Evolutionary conservation across 1,284 basidiomycete species (phyloP).

Genomic region (Neotropicomus parvogracilis): DNA sequence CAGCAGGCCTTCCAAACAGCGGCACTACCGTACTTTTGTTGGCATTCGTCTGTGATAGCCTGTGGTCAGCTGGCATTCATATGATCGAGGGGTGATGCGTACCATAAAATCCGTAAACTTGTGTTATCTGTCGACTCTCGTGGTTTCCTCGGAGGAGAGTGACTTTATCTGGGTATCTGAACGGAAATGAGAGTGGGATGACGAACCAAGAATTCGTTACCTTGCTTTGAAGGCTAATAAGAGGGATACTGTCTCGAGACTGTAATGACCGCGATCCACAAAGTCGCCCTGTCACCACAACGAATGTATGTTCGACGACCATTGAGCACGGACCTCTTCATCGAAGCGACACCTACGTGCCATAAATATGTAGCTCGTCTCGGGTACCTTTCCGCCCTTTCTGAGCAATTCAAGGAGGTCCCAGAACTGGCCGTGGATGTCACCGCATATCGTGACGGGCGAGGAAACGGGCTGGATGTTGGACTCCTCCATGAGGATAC

Average conservation of each 20-base stretch:
- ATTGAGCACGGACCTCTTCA: slow-evolving; percentile 18
- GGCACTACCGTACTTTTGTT: slow-evolving; percentile 93
- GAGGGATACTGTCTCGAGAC: slow-evolving; percentile 91
- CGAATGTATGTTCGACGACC: slow-evolving; percentile 2
- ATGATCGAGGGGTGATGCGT: slow-evolving; percentile 23
- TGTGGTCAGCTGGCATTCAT: background rate
- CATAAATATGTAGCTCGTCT: slow-evolving; percentile 98
- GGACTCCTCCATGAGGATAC: slow-evolving; percentile 88
- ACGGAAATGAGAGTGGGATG: slow-evolving; percentile 5
- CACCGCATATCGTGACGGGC: slow-evolving; percentile 91
- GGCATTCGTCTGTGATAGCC: slow-evolving; percentile 76
- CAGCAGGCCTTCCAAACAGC: slow-evolving; percentile 96
- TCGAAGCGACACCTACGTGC: slow-evolving; percentile 53
- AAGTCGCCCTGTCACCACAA: slow-evolving; percentile 78
- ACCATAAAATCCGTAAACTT: slow-evolving; percentile 99
- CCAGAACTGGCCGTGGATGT: slow-evolving; percentile 97
- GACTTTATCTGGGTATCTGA: slow-evolving; percentile 88
- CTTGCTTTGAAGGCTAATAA: slow-evolving; percentile 88
- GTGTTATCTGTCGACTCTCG: slow-evolving; percentile 94
- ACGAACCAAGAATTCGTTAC: slow-evolving; percentile 39
- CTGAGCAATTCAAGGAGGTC: slow-evolving; percentile 88
- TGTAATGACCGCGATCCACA: slow-evolving; percentile 95
- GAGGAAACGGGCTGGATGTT: slow-evolving; percentile 92
- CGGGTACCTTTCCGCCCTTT: slow-evolving; percentile 84
- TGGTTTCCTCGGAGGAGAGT: slow-evolving; percentile 93